phyloP scores from a whole-genome alignment of 768 basidiomycete genomes.

The Sporobolomyces pararoseus region DNA sequence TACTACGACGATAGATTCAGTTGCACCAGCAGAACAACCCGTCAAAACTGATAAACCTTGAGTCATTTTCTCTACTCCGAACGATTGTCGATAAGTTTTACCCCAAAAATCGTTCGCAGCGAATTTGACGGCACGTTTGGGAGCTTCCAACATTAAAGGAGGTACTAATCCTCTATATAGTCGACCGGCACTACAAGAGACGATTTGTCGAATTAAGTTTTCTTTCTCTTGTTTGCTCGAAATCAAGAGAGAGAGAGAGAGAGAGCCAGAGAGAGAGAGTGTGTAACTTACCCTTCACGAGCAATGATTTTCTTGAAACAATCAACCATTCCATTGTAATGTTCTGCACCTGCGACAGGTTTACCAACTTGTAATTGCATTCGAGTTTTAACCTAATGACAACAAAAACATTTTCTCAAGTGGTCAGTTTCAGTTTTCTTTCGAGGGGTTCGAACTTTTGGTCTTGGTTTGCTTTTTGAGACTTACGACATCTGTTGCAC shows the following conservation, averaged over 20 bases:
- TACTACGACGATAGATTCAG: constrained; percentile 75
- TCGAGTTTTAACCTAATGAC: constrained; percentile 84
- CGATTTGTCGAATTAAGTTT: not conserved
- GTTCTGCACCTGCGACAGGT: constrained; percentile 58
- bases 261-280: constrained; percentile 41
- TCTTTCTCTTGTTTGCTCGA: not conserved
- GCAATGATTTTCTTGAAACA: constrained; percentile 76
- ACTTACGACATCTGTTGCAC: constrained; percentile 73
- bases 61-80: constrained; percentile 79
- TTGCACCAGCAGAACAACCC: constrained; percentile 90
- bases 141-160: constrained; percentile 89
- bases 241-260: not conserved
- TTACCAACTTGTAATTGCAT: constrained; percentile 94
- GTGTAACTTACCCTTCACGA: constrained; percentile 73
- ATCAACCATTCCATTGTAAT: constrained; percentile 59
- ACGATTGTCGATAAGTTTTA: constrained; percentile 61
- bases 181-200: constrained; percentile 60
- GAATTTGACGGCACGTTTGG: constrained; percentile 90
- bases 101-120: constrained; percentile 87
- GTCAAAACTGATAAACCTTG: constrained; percentile 81
- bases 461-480: too few species aligned
- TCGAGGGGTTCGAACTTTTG: too few species aligned
- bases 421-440: too few species aligned
- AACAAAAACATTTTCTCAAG: too few species aligned
- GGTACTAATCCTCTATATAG: constrained; percentile 96